Evolutionary conservation across 805 yeast species (phyloP), one percentile per base, ranked within the genome.

Genomic region (Candida easanensis): DNA sequence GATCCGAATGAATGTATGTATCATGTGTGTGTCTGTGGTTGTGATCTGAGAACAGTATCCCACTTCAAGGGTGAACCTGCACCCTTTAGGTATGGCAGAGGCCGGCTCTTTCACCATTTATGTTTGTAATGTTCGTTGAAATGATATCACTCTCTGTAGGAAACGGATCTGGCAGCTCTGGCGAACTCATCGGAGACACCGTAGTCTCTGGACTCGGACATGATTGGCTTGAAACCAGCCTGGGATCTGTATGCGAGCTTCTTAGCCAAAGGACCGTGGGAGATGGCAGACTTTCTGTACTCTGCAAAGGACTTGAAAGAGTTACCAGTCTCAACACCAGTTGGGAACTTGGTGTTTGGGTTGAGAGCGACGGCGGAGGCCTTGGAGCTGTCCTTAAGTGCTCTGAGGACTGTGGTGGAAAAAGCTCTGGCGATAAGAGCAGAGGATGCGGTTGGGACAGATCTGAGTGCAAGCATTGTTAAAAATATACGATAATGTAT

Each of bases 271-370:
- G 70, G 71, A 17, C 71, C 71, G 45, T 65, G 67, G 34, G 64
- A 65, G 44, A 58, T 63, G 11, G 69, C 69, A 18, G 56, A 55
- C 46, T 61, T 63, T 53, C 71, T 64, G 49, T 66, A 66, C 42
- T 65, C 69, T 28, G 62, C 60, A 45, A 66, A 66, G 0, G 67
- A 59, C 10, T 42, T 43, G 48, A 65, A 65, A 1, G 69, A 61
- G 54, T 65, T 63, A 14, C 71, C 69, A 4, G 58, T 32, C 18
- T 36, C 30, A 3, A 38, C 34, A 20, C 25, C 33, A 26, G 21
- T 48, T 38, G 39, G 48, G 30, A 32, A 23, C 33, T 31, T 25
- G 36, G 42, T 33, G 31, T 35, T 36, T 28, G 45, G 33, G 30
- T 56, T 48, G 18, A 50, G 31, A 3, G 54, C 54, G 8, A 48